Percentiles rank a stretch among this genome's conserved stretches.
Evolutionary conservation across 2,329 filamentous ascomycete genomes (phyloP).

Genomic region (Diaporthe nobilis): DNA sequence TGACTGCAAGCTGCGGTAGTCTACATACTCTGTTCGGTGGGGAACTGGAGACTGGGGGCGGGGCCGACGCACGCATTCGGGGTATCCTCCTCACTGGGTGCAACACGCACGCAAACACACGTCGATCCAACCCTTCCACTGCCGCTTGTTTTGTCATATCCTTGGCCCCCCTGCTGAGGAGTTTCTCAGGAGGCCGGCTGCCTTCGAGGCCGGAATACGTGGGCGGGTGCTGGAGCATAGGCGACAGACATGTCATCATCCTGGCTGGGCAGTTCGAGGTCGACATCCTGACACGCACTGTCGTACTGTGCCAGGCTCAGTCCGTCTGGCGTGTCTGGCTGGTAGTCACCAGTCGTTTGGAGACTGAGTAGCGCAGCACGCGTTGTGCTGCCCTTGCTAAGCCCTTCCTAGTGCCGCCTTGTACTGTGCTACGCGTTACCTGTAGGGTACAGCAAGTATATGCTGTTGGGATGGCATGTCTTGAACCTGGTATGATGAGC

Average conservation of each 20-base stretch:
- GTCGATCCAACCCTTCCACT: neutral
- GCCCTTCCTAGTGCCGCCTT: neutral
- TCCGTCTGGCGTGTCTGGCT: neutral
- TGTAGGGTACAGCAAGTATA: neutral
- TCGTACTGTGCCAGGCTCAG: neutral
- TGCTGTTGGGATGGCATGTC: slow-evolving; percentile 30
- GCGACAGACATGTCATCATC: slow-evolving; percentile 31
- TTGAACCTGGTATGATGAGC: slow-evolving; percentile 15
- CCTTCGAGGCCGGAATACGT: slow-evolving; percentile 22
- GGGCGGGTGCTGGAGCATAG: slow-evolving; percentile 23
- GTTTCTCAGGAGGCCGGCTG: slow-evolving; percentile 25
- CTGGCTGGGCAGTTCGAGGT: neutral
- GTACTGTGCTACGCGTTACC: neutral
- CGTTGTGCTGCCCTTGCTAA: neutral
- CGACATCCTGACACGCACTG: slow-evolving; percentile 6
- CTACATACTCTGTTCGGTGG: slow-evolving; percentile 21
- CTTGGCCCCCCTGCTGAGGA: slow-evolving; percentile 8
- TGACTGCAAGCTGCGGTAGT: neutral
- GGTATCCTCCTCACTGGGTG: neutral
- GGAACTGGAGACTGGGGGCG: slow-evolving; percentile 25
- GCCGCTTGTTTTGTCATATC: neutral
- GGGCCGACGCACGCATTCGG: neutral
- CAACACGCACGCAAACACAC: neutral
- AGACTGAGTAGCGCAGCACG: neutral
- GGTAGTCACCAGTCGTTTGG: neutral